These are phyloP conservation scores for Blastobotrys raffinosifermentans DNA, from an alignment of 1,139 yeast species.

Conservation along the genomic window DNA sequence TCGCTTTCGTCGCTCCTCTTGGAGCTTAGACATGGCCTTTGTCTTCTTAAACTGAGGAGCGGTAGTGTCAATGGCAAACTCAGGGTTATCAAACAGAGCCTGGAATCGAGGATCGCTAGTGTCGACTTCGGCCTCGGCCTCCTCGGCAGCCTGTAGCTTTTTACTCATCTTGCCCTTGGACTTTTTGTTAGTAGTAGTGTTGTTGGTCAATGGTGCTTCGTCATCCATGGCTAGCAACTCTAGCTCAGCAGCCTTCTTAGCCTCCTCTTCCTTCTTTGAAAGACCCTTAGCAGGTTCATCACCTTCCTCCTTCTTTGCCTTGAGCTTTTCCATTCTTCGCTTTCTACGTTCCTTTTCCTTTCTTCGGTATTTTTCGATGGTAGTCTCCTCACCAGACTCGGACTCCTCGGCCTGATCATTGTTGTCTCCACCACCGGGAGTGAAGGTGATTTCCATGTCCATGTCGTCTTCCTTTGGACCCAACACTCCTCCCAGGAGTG, in stretches of 20 bases:
- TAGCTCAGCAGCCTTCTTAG: slow-evolving; percentile 55
- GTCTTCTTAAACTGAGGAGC: slow-evolving; percentile 85
- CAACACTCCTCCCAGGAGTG: slow-evolving; percentile 45
- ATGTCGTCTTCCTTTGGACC: slow-evolving; percentile 43
- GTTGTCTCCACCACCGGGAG: slow-evolving; percentile 70
- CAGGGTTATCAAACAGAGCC: slow-evolving; percentile 82
- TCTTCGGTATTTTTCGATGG: slow-evolving; percentile 76
- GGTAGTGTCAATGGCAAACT: slow-evolving; percentile 80
- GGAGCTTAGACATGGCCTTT: slow-evolving; percentile 73
- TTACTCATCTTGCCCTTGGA: slow-evolving; percentile 71
- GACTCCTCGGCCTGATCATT: slow-evolving; percentile 21
- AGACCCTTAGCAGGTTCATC: slow-evolving; percentile 18
- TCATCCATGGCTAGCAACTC: slow-evolving; percentile 74
- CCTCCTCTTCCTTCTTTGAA: slow-evolving; percentile 31
- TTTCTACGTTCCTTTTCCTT: slow-evolving; percentile 91
- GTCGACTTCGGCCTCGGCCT: slow-evolving; percentile 47
- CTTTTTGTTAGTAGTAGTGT: slow-evolving; percentile 25
- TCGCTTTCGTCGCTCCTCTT: slow-evolving; percentile 68
- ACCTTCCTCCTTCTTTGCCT: slow-evolving; percentile 47
- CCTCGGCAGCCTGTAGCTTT: slow-evolving; percentile 49
- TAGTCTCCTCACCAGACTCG: slow-evolving; percentile 54
- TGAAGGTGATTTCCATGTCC: slow-evolving; percentile 94
- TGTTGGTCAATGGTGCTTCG: slow-evolving; percentile 20
- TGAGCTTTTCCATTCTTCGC: slow-evolving; percentile 68
- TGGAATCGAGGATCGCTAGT: slow-evolving; percentile 84